Evolutionary conservation across 2,329 filamentous ascomycete genomes (phyloP), one percentile per base, ranked within the genome.

Genomic region (Moelleriella libera): DNA sequence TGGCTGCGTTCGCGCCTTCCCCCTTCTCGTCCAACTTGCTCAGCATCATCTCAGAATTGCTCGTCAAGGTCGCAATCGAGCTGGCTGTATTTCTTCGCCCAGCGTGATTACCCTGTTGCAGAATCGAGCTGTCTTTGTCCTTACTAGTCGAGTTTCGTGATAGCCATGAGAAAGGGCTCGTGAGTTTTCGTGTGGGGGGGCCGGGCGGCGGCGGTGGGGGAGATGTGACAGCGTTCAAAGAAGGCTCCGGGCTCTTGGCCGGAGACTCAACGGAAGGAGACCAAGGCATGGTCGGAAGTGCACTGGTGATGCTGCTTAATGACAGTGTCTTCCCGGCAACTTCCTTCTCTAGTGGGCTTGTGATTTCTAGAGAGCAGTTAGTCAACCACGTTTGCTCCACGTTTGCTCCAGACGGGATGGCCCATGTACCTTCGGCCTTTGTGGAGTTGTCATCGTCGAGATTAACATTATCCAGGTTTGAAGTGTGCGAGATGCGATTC

Each of bases 101-200:
- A 67, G 50, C 74, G 59, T 48, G 54, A 50, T 55, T 58, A 44
- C 57, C 57, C 40, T 83, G 74, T 5, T 76, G 74, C 10, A 80
- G 74, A 46, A 77, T 73, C 41, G 69, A 62, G 21, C 60, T 57
- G 7, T 78, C 72, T 53, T 75, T 74, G 4, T 72, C 69, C 57
- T 81, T 81, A 46, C 67, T 69, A 37, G 74, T 72, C 9, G 79
- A 77, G 61, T 74, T 82, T 54, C 87, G 73, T 32, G 86, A 87
- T 40, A 94, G 74, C 82, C 86, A 90, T 40, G 86, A 79, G 57
- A 94, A 94, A n/a, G 85, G 87, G 55, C 86, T 87, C 7, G 86
- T 89, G 48, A 94, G 76, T 63, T 92, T 94, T 58, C 88, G 74
- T 50, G 75, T 54, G 10, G 69, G 66, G 2, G 71, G 66, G 6